Percentiles rank a stretch among this genome's conserved stretches.
Conservation (phyloP, 352 stramenopile genomes). For the Saprolegnia parasitica region DNA sequence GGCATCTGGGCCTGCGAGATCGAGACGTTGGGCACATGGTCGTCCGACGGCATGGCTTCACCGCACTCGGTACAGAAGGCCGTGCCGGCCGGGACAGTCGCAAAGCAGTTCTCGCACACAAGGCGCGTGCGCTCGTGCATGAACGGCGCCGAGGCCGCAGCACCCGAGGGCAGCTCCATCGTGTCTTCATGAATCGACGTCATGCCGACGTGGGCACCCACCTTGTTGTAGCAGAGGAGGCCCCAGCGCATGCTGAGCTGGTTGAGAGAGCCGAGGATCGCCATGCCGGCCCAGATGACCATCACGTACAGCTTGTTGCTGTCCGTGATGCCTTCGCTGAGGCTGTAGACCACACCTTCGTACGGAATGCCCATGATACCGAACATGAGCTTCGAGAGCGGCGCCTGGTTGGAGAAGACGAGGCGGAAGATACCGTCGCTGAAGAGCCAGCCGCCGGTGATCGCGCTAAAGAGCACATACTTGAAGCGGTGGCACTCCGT, state of each 20-base stretch:
- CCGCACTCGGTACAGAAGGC: constrained; percentile 87
- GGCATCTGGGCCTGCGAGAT: constrained; percentile 86
- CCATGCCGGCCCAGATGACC: constrained; percentile 63
- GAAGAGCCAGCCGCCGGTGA: constrained; percentile 72
- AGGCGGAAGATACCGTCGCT: constrained; percentile 71
- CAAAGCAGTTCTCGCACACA: constrained; percentile 87
- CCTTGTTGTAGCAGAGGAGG: constrained; percentile 85
- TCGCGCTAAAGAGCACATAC: constrained; percentile 72
- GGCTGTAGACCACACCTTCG: constrained; percentile 40
- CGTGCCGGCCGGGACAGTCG: constrained; percentile 70
- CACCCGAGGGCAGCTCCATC: constrained; percentile 66
- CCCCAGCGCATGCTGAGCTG: constrained; percentile 84
- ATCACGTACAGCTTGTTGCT: constrained; percentile 71
- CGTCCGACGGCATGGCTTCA: constrained; percentile 75
- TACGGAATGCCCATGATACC: constrained; percentile 62
- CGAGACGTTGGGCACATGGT: constrained; percentile 60
- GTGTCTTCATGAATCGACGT: constrained; percentile 49
- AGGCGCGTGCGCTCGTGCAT: constrained; percentile 64
- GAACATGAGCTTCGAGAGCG: constrained; percentile 62
- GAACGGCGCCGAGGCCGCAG: constrained; percentile 51
- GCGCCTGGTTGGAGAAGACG: constrained; percentile 40
- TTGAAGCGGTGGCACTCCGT: constrained; percentile 88
- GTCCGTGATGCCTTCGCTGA: constrained; percentile 47
- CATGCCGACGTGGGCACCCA: constrained; percentile 66
- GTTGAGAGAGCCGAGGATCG: constrained; percentile 61